Evolutionary conservation across 495 filamentous ascomycete species (phyloP).

Genomic region (Aspergillus bridgeri): DNA sequence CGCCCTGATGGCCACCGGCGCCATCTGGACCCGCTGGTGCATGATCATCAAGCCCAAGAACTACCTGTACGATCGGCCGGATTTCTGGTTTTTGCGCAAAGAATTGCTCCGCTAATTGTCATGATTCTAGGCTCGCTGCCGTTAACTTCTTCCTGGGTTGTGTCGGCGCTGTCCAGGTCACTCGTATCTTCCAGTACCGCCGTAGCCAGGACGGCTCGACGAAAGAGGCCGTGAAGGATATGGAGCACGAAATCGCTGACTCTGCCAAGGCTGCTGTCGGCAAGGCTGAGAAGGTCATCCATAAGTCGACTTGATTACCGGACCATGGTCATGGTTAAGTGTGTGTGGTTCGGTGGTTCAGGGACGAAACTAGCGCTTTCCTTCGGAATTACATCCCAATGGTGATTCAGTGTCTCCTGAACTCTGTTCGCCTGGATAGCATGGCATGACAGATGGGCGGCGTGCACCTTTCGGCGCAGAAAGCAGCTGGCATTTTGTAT

Average conservation of each 20-base stretch:
- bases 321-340: too few relatives aligned
- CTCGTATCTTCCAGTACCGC: constrained; percentile 69
- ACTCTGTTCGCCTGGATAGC: background rate
- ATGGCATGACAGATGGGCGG: background rate
- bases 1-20: constrained; percentile 82
- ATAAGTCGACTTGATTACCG: constrained; percentile 29
- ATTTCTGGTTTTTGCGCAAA: background rate
- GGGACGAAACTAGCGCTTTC: background rate
- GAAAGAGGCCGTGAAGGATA: constrained; percentile 46
- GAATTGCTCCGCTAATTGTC: constrained; percentile 11
- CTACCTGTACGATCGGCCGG: constrained; percentile 59
- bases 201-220: constrained; percentile 50
- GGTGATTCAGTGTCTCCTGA: background rate
- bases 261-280: constrained; percentile 31
- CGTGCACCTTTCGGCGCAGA: background rate
- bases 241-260: constrained; percentile 46
- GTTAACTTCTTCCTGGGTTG: constrained; percentile 97
- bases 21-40: constrained; percentile 99
- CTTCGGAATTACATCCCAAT: background rate
- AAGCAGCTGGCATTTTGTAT: constrained; percentile 4
- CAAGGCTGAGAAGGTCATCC: constrained; percentile 24
- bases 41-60: constrained; percentile 93
- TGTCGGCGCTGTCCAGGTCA: constrained; percentile 78
- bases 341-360: background rate
- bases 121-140: constrained; percentile 66